Evolutionary conservation across 148 eudicot genomes (phyloP).

Genomic region (Oxyria digyna): DNA sequence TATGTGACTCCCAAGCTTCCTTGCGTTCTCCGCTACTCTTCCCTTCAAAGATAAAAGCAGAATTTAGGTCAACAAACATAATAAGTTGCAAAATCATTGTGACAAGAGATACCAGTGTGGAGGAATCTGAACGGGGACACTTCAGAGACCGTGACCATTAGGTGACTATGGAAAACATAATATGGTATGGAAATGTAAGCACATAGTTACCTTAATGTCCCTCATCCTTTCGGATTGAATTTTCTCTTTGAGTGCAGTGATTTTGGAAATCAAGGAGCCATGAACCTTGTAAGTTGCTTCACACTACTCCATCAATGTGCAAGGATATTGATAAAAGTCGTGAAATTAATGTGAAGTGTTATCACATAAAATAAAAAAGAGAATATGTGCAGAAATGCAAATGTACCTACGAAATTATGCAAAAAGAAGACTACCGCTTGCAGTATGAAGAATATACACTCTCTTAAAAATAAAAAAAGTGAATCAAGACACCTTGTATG

Average conservation of each 20-base stretch:
- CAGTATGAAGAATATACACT: neutral
- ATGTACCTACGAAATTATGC: neutral
- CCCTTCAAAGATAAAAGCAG: conserved; percentile 30
- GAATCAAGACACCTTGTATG: neutral
- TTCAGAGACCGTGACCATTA: neutral
- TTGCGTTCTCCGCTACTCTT: conserved; percentile 38
- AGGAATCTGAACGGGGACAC: neutral
- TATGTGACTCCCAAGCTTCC: conserved; percentile 39
- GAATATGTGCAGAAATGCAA: neutral
- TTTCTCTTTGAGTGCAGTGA: conserved; percentile 44
- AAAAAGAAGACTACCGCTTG: neutral
- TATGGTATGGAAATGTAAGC: neutral
- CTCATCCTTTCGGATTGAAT: conserved; percentile 50
- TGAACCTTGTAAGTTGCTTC: conserved; percentile 28
- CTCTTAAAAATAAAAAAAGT: neutral
- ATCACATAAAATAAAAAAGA: neutral
- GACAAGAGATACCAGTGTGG: neutral
- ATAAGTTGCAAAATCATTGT: conserved; percentile 3
- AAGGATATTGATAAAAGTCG: neutral
- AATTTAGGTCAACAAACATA: conserved; percentile 5
- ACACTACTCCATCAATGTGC: conserved; percentile 10
- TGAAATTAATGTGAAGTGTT: neutral
- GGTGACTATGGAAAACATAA: neutral
- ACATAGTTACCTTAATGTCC: conserved; percentile 38
- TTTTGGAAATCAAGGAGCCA: conserved; percentile 28